Percentiles rank a stretch among this genome's conserved stretches.
These are phyloP conservation scores for Nitzschia inconspicua DNA, from an alignment of 108 stramenopile species.

Conservation along the genomic window DNA sequence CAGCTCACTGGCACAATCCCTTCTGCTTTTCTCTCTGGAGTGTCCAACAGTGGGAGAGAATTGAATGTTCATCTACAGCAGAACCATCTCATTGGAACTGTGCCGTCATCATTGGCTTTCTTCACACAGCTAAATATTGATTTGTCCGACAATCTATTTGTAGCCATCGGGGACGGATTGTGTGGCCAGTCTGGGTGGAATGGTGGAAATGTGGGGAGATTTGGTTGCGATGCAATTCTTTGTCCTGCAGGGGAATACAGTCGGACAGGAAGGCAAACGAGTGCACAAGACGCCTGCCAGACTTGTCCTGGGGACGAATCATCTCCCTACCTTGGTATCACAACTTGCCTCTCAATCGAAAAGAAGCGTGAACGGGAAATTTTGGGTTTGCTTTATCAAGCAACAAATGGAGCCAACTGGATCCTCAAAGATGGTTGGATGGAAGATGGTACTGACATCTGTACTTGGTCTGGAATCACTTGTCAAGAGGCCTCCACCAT, in stretches of 20 bases:
- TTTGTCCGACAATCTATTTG: slow-evolving; percentile 62
- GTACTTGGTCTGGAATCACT: slow-evolving; percentile 71
- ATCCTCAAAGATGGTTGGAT: slow-evolving; percentile 67
- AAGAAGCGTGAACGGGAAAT: slow-evolving; percentile 47
- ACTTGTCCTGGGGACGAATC: slow-evolving; percentile 48
- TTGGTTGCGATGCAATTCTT: slow-evolving; percentile 67
- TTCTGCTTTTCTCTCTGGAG: slow-evolving; percentile 28
- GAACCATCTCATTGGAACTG: slow-evolving; percentile 36
- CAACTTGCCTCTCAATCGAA: slow-evolving; percentile 40
- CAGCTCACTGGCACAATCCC: slow-evolving; percentile 24
- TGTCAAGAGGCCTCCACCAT: slow-evolving; percentile 59
- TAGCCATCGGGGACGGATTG: slow-evolving; percentile 46
- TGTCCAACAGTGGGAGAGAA: slow-evolving; percentile 26
- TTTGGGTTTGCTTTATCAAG: slow-evolving; percentile 55
- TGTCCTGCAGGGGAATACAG: slow-evolving; percentile 64
- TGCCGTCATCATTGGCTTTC: slow-evolving; percentile 27
- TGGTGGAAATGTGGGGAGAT: slow-evolving; percentile 49
- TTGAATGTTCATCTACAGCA: slow-evolving; percentile 41
- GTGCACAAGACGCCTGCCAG: slow-evolving; percentile 37
- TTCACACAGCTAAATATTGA: slow-evolving; percentile 65
- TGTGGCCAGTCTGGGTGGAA: slow-evolving; percentile 64
- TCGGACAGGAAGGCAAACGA: slow-evolving; percentile 54
- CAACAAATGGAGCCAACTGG: slow-evolving; percentile 58
- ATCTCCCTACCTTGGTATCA: slow-evolving; percentile 58
- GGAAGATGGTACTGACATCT: slow-evolving; percentile 47